Conservation (phyloP, 2,329 filamentous ascomycete genomes). For the Fonsecaea erecta region DNA sequence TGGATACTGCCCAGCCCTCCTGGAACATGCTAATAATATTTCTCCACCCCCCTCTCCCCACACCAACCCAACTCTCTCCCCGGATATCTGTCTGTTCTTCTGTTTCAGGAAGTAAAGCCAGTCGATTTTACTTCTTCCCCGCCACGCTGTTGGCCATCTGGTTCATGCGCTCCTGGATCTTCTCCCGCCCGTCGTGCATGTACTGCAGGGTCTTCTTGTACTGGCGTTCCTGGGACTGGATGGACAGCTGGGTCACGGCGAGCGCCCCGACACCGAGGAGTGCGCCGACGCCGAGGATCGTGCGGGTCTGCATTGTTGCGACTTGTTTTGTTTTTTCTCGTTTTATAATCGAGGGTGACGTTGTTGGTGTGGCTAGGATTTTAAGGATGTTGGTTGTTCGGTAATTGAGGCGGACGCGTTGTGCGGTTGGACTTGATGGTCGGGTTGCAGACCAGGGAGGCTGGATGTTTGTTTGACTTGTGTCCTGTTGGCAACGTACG, state of each 20-base stretch:
- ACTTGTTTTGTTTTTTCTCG: not conserved
- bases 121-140: constrained; percentile 25
- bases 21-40: not conserved
- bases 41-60: not conserved
- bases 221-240: constrained; percentile 36
- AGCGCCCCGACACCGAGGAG: constrained; percentile 33
- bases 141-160: constrained; percentile 15
- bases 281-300: constrained; percentile 30
- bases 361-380: not conserved
- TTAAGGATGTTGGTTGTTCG: too few species aligned
- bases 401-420: too few species aligned
- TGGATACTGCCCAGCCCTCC: not conserved
- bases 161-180: constrained; percentile 34
- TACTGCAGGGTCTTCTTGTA: constrained; percentile 39
- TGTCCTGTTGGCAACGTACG: not conserved
- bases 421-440: not conserved
- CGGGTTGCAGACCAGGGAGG: not conserved
- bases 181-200: constrained; percentile 38
- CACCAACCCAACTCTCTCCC: not conserved
- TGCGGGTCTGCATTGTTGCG: constrained; percentile 31
- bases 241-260: constrained; percentile 34
- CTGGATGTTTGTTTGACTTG: not conserved
- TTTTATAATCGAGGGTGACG: not conserved
- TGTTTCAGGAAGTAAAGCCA: too few species aligned
- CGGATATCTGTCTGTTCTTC: not conserved